phyloP scores from a whole-genome alignment of 164 flowering plant genomes.

The Hamamelis virginiana region DNA sequence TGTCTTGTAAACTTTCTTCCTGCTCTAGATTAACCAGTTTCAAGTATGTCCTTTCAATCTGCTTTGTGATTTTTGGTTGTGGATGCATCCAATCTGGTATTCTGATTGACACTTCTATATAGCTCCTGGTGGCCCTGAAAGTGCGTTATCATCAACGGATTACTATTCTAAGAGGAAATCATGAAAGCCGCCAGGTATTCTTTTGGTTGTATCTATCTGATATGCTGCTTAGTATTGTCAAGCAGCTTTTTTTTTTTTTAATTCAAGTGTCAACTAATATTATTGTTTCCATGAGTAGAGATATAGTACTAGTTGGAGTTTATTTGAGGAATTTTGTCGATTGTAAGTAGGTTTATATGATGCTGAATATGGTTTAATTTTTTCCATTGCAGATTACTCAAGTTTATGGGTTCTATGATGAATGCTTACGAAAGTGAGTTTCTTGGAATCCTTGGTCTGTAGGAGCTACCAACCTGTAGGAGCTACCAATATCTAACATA shows the following conservation, averaged over 20 bases:
- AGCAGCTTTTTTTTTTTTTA: neutral
- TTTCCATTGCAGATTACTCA: constrained; percentile 85
- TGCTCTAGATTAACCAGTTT: too few relatives aligned
- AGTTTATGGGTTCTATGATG: constrained; percentile 98
- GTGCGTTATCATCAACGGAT: constrained; percentile 88
- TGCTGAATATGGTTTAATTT: constrained; percentile 9
- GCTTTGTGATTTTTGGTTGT: neutral
- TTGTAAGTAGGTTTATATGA: too few relatives aligned
- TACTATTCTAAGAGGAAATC: constrained; percentile 94
- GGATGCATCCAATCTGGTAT: neutral
- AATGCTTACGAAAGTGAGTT: constrained; percentile 95
- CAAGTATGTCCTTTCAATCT: neutral
- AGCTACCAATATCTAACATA: neutral
- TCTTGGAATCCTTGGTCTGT: constrained; percentile 10
- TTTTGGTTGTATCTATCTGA: neutral
- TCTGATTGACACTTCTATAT: constrained; percentile 21
- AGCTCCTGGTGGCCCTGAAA: constrained; percentile 90
- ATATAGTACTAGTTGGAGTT: too few relatives aligned
- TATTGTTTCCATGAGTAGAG: neutral
- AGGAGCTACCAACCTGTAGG: neutral
- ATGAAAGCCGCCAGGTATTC: constrained; percentile 95
- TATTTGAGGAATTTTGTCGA: too few relatives aligned
- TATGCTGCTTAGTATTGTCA: neutral
- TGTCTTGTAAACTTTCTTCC: too few relatives aligned
- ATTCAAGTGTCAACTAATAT: neutral